These are phyloP conservation scores for Flueggea neowawraea DNA, from an alignment of 441 rosid species.

Conservation along the genomic window DNA sequence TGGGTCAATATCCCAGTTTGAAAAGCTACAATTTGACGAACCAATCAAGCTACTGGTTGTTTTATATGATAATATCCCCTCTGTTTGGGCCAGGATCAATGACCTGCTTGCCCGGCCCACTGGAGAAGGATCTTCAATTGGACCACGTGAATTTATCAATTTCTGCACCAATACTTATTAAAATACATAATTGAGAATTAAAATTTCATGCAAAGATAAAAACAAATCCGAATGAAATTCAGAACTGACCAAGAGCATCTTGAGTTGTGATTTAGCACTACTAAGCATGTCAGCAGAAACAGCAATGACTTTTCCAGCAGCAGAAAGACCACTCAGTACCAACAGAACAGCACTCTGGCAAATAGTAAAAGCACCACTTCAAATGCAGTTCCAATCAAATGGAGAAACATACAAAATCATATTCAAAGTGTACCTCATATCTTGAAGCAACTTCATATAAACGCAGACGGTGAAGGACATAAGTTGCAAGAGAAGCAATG, in stretches of 20 bases:
- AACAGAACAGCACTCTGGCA: conserved; percentile 76
- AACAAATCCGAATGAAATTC: conserved; percentile 15
- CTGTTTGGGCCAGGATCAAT: conserved; percentile 66
- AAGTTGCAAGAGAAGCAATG: conserved; percentile 72
- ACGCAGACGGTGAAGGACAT: conserved; percentile 84
- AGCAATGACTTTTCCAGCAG: conserved; percentile 32
- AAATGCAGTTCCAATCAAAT: conserved; percentile 7
- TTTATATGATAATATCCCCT: conserved; percentile 79
- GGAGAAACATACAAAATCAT: conserved; percentile 5
- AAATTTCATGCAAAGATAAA: conserved; percentile 14
- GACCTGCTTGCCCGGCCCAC: conserved; percentile 66
- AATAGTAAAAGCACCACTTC: conserved; percentile 24
- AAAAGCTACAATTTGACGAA: conserved; percentile 69
- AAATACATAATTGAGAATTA: conserved; percentile 22
- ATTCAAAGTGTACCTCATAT: conserved; percentile 67
- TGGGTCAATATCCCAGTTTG: conserved; percentile 65
- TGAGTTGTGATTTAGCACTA: conserved; percentile 69
- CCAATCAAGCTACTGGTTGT: conserved; percentile 70
- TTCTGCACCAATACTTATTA: conserved; percentile 64
- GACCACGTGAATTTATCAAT: conserved; percentile 66
- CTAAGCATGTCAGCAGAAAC: conserved; percentile 44
- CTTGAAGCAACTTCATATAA: conserved; percentile 86
- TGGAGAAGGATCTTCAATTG: conserved; percentile 90
- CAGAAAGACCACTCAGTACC: conserved; percentile 54
- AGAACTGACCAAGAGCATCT: conserved; percentile 74